A percentile compares a stretch with the other conserved stretches of the same genome.
These are phyloP conservation scores for Corynespora cassiicola DNA, from an alignment of 2,329 filamentous ascomycete species.

Conservation along the genomic window DNA sequence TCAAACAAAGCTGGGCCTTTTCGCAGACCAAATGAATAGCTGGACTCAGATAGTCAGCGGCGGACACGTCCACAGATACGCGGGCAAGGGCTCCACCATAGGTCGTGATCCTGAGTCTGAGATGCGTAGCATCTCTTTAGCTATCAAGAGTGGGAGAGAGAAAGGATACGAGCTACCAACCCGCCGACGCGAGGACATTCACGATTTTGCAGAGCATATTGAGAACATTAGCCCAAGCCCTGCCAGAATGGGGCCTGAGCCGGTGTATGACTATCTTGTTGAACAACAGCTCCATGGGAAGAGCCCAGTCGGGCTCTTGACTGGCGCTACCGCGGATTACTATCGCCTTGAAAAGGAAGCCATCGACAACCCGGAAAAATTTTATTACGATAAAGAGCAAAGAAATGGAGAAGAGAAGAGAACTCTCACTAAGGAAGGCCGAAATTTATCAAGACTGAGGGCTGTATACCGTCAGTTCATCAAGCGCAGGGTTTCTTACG, in stretches of 20 bases:
- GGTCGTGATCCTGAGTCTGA: constrained; percentile 37
- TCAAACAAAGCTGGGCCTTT: constrained; percentile 64
- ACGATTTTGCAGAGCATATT: constrained; percentile 35
- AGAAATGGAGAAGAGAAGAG: neutral
- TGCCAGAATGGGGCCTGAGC: constrained; percentile 12
- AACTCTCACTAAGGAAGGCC: neutral
- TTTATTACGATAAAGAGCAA: neutral
- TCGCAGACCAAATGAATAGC: constrained; percentile 67
- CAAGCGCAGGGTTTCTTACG: constrained; percentile 5
- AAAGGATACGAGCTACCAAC: constrained; percentile 29
- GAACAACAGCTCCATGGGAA: constrained; percentile 26
- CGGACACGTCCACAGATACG: constrained; percentile 11
- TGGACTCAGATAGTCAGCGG: constrained; percentile 50
- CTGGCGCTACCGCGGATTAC: constrained; percentile 12
- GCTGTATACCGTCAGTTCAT: constrained; percentile 5
- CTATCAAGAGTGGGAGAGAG: constrained; percentile 25
- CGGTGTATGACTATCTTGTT: constrained; percentile 28
- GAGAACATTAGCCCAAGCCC: constrained; percentile 23
- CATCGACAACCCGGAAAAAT: constrained; percentile 5
- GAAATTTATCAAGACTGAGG: constrained; percentile 13
- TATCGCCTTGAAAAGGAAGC: constrained; percentile 12
- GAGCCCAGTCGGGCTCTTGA: constrained; percentile 23
- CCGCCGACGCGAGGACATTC: constrained; percentile 32
- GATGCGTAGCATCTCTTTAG: constrained; percentile 31
- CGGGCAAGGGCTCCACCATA: constrained; percentile 18